Evolutionary conservation across 805 yeast genomes (phyloP).

Genomic region (Lipomyces sp.): DNA sequence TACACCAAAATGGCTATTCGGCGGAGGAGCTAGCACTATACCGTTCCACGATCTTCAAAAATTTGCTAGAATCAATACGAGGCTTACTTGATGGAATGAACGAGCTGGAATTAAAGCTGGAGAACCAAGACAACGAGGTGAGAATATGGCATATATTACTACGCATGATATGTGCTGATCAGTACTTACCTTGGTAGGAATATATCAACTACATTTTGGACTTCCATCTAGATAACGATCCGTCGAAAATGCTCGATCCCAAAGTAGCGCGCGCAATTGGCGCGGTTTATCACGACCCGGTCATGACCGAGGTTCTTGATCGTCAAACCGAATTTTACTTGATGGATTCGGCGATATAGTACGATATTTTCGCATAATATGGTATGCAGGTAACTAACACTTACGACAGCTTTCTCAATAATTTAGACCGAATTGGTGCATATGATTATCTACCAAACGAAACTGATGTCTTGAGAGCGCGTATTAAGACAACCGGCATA

Average conservation of each 20-base stretch:
- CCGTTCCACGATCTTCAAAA: constrained; percentile 77
- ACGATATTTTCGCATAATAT: constrained; percentile 45
- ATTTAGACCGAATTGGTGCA: constrained; percentile 63
- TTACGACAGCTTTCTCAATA: constrained; percentile 60
- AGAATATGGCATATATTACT: neutral
- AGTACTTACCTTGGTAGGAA: constrained; percentile 39
- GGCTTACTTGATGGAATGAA: constrained; percentile 60
- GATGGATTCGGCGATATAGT: constrained; percentile 74
- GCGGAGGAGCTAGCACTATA: constrained; percentile 74
- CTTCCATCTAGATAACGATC: constrained; percentile 49
- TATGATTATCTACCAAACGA: constrained; percentile 71
- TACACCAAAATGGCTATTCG: constrained; percentile 73
- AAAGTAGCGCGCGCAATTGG: constrained; percentile 55
- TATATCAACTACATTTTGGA: constrained; percentile 19
- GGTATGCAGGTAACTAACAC: neutral
- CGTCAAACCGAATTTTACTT: constrained; percentile 73
- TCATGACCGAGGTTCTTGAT: constrained; percentile 61
- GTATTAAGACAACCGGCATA: constrained; percentile 92
- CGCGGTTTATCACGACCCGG: constrained; percentile 60
- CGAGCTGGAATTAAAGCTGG: constrained; percentile 15
- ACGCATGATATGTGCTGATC: constrained; percentile 43
- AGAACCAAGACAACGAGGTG: constrained; percentile 15
- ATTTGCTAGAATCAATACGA: constrained; percentile 76
- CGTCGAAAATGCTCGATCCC: constrained; percentile 58
- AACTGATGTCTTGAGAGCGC: constrained; percentile 79